Conservation (phyloP, 306 rosid genomes). For the Glycine tomentella region DNA sequence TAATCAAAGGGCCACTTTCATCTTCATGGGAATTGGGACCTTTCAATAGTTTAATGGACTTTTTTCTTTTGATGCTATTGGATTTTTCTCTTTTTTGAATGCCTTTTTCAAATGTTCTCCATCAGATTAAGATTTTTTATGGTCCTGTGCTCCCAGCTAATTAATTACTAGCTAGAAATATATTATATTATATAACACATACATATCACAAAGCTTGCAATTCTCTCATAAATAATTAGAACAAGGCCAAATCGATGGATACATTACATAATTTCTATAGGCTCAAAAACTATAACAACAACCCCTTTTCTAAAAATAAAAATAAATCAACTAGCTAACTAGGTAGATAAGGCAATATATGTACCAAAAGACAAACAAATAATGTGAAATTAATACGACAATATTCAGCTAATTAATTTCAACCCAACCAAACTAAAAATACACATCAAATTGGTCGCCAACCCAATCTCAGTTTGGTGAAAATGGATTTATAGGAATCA, state of each 20-base stretch:
- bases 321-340: constrained; percentile 45
- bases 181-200: neutral
- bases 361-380: constrained; percentile 43
- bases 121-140: constrained; percentile 37
- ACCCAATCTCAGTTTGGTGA: constrained; percentile 45
- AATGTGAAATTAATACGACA: constrained; percentile 35
- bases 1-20: constrained; percentile 58
- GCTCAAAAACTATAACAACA: neutral
- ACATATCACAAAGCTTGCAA: neutral
- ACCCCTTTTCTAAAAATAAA: constrained; percentile 14
- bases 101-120: constrained; percentile 49
- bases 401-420: constrained; percentile 44
- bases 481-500: constrained; percentile 44
- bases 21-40: constrained; percentile 64
- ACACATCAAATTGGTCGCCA: constrained; percentile 24
- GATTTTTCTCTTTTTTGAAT: constrained; percentile 43
- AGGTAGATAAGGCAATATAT: constrained; percentile 50
- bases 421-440: constrained; percentile 40
- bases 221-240: neutral
- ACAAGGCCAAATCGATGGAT: constrained; percentile 41
- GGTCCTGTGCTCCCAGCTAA: constrained; percentile 51
- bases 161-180: constrained; percentile 14
- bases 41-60: constrained; percentile 49
- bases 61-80: constrained; percentile 47
- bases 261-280: constrained; percentile 21